These are phyloP conservation scores for Monosporascus ibericus DNA, from an alignment of 2,329 filamentous ascomycete genomes.

Conservation along the genomic window DNA sequence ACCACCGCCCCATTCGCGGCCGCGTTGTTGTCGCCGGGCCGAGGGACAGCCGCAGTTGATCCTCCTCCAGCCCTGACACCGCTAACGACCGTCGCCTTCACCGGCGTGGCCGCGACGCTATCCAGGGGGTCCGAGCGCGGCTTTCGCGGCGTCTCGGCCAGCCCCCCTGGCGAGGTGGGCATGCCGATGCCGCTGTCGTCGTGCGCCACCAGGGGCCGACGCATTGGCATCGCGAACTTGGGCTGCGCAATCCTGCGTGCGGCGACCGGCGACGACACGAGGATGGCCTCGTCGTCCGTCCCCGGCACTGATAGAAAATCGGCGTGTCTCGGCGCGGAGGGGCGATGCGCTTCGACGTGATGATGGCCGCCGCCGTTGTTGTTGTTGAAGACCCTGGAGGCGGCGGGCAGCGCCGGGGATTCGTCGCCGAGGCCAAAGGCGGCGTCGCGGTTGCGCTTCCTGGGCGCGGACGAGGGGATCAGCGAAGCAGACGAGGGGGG, in stretches of 20 bases:
- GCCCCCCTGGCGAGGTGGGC: conserved; percentile 21
- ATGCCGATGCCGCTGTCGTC: conserved; percentile 25
- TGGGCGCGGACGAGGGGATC: conserved; percentile 35
- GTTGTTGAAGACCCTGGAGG: conserved; percentile 3
- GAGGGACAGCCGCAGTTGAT: background rate
- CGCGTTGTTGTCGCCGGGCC: background rate
- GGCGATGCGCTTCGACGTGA: conserved; percentile 14
- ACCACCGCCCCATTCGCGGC: background rate
- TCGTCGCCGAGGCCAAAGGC: conserved; percentile 25
- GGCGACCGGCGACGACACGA: conserved; percentile 25
- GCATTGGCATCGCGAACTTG: conserved; percentile 10
- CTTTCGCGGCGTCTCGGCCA: conserved; percentile 33
- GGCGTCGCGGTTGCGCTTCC: conserved; percentile 25
- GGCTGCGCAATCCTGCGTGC: conserved; percentile 16
- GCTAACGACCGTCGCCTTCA: conserved; percentile 4
- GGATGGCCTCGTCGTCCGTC: conserved; percentile 18
- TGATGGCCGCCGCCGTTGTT: background rate
- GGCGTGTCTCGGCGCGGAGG: conserved; percentile 6
- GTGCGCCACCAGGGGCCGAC: conserved; percentile 8
- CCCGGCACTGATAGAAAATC: conserved; percentile 15
- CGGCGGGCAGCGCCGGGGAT: conserved; percentile 22
- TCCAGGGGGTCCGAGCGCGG: conserved; percentile 7
- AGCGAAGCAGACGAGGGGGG: conserved; percentile 32
- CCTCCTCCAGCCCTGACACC: background rate
- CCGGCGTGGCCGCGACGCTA: background rate